Percentiles rank a stretch among this genome's conserved stretches.
These are phyloP conservation scores for Mortierella antarctica DNA, from an alignment of 192 early-diverging fungal species.

Conservation along the genomic window DNA sequence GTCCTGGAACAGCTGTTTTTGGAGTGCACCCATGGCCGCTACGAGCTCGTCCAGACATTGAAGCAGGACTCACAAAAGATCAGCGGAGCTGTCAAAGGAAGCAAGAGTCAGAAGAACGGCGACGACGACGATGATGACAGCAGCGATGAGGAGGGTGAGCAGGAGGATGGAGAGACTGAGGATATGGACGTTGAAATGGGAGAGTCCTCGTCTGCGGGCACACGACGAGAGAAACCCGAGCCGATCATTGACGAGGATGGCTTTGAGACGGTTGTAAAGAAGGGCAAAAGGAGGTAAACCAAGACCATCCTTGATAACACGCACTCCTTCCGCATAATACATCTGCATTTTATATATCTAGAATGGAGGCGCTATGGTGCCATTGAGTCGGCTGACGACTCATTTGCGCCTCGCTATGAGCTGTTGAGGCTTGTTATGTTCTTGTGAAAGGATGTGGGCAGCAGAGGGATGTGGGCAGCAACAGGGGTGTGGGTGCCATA, in stretches of 20 bases:
- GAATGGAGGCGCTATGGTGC: too few relatives aligned
- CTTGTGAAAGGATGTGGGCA: too few relatives aligned
- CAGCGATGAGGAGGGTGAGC: conserved; percentile 43
- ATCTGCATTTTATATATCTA: too few relatives aligned
- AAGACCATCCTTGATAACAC: too few relatives aligned
- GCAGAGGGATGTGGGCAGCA: too few relatives aligned
- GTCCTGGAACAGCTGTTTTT: conserved; percentile 54
- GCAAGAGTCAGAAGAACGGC: conserved; percentile 22
- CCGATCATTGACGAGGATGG: conserved; percentile 61
- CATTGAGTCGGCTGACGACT: too few relatives aligned
- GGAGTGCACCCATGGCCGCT: conserved; percentile 60
- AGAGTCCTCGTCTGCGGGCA: conserved; percentile 19
- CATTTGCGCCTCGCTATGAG: too few relatives aligned
- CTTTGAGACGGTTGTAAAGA: conserved; percentile 57
- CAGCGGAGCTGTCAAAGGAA: conserved; percentile 29
- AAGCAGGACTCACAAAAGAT: conserved; percentile 47
- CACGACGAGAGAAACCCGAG: conserved; percentile 41
- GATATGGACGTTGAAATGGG: conserved; percentile 58
- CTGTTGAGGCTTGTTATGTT: too few relatives aligned
- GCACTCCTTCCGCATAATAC: too few relatives aligned
- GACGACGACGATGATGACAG: conserved; percentile 33
- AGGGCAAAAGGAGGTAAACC: conserved; percentile 28
- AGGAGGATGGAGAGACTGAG: conserved; percentile 27
- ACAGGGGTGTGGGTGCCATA: too few relatives aligned
- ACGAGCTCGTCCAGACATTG: conserved; percentile 41